Base-by-base conservation (phyloP, 805 yeast genomes). In the Pichia heedii region DNA sequence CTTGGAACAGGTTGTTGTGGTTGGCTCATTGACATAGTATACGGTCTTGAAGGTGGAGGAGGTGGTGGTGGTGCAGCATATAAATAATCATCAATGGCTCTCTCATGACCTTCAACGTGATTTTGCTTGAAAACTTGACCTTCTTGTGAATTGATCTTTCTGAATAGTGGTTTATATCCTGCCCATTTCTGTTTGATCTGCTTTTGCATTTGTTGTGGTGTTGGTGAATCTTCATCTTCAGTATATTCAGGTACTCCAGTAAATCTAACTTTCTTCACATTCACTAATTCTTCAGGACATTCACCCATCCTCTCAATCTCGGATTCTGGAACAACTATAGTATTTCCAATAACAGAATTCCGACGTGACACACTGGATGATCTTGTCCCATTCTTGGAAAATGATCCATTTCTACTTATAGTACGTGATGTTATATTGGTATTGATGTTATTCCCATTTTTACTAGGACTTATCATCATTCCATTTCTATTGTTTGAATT, bases 161-260 rank as follows among this genome's bases (percentile, higher is more conserved):
- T 49, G 38, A 61, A 60, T 20, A 49, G 47, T 13, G 65, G 63
- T 27, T 57, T 57, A 29, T 60, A 61, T 2, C 57, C 52, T 8
- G 62, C 58, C 58, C 65, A 61, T 39, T 58, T 60, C 44, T 60
- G 64, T 38, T 64, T 51, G 46, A 63, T 47, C 39, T 63, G 67
- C 40, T 64, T 64, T 40, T 58, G 60, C 46, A 61, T 52, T 8
- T 56, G 59, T 40, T 54, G 56, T 5, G 67, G 62, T 4, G 76
- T 63, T 1, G 80, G 80, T 0, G 74, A 76, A 57, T 76, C 81
- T 54, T 76, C 81, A 7, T 68, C 74, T 29, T 69, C 75, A 2
- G 68, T 53, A 44, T 73, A 76, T 40, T 67, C 72, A 1, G 74
- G 67, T 5, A 76, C 79, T 0, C 79, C 80, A 5, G 61, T 60